Evolutionary conservation across 2,329 filamentous ascomycete species (phyloP), one percentile per base, ranked within the genome.

Genomic region (Gaeumannomyces tritici): DNA sequence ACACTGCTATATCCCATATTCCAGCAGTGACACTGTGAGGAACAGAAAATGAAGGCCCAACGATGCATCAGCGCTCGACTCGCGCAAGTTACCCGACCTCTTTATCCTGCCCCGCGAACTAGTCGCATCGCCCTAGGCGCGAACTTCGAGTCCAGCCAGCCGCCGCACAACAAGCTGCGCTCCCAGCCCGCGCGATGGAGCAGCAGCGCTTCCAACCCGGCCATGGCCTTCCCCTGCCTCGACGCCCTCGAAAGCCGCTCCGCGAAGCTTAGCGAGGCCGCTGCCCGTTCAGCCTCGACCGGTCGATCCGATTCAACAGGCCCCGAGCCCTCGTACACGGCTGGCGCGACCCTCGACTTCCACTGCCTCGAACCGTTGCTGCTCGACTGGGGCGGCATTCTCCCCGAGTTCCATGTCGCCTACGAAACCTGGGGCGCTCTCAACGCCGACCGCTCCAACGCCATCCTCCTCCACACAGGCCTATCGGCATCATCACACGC

Each of bases 401-500:
- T 99, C 47, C 90, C 89, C 21, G 87, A 92, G 68, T 98, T 96
- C 71, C 85, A 92, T 68, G 85, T 98, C 64, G 93, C 93, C 31
- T 97, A 96, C 74, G 93, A 98, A 75, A 89, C 91, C 0, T 98
- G 93, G 93, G 93, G 93, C 3, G 77, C 78, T 42, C 78, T 96
- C 72, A 96, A 96, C 71, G 76, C 80, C 24, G 87, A 92, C 74
- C 89, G 84, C 74, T 91, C 86, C 71, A 99, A 99, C 73, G 92
- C 88, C 4, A 95, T 99, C 65, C 82, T 99, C 11, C 78, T 99
- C 2, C 92, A 98, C 73, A 99, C 95, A 0, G 95, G 95, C 11
- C 82, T 99, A 6, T 97, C 93, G 0, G 95, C 95, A n/a, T 97
- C 93, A 8, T 98, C 93, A 63, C 95, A 99, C 76, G 95, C 95